Conservation (phyloP, 2,329 filamentous ascomycete genomes). For the Aspergillus glaucus region DNA sequence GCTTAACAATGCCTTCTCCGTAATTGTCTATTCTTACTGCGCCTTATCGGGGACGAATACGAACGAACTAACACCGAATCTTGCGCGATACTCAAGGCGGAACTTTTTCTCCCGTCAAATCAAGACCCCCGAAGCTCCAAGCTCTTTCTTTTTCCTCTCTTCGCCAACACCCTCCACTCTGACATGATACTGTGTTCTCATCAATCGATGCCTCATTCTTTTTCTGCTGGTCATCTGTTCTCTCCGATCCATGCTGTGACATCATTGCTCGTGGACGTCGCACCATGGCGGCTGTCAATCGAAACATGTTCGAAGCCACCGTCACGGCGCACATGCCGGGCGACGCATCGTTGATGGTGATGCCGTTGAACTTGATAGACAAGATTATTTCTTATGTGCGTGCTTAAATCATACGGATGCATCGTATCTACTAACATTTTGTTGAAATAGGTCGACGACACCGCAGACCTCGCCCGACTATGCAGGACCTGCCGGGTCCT, state of each 20-base stretch:
- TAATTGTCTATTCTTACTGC: too few relatives aligned
- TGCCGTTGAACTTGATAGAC: conserved; percentile 55
- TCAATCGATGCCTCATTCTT: background rate
- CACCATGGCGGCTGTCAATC: conserved; percentile 38
- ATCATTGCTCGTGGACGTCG: conserved; percentile 21
- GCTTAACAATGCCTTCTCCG: too few relatives aligned
- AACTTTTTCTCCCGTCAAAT: background rate
- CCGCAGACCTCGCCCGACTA: conserved; percentile 52
- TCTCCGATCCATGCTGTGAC: conserved; percentile 22
- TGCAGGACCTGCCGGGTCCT: conserved; percentile 56
- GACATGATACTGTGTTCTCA: background rate
- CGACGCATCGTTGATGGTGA: conserved; percentile 28
- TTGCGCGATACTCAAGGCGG: background rate
- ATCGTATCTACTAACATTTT: background rate
- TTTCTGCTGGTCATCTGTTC: background rate
- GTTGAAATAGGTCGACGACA: conserved; percentile 47
- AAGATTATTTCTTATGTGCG: conserved; percentile 51
- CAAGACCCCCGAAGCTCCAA: background rate
- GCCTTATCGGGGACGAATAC: too few relatives aligned
- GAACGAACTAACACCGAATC: too few relatives aligned
- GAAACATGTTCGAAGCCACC: conserved; percentile 37
- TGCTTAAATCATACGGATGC: background rate
- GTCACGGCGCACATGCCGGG: conserved; percentile 24
- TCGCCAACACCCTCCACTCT: conserved; percentile 2
- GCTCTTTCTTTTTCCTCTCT: background rate